A percentile compares a stretch with the other conserved stretches of the same genome.
Evolutionary conservation across 2,329 filamentous ascomycete genomes (phyloP).

Genomic region (Trichoderma semiorbis): DNA sequence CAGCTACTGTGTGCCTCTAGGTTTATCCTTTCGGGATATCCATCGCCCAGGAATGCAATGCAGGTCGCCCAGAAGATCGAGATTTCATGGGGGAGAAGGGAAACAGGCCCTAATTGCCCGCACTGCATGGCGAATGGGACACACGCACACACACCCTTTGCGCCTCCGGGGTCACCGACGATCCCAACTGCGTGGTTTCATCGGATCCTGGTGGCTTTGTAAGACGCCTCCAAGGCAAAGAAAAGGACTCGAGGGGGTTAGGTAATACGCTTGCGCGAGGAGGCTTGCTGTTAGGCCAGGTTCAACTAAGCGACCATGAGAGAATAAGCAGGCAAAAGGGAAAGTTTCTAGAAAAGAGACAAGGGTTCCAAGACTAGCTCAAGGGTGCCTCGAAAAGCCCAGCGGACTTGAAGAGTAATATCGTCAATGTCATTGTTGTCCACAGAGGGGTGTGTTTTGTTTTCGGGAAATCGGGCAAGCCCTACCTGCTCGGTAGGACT

Average conservation of each 20-base stretch:
- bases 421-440: not conserved
- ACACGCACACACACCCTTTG: not conserved
- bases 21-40: not conserved
- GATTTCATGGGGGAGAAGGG: not conserved
- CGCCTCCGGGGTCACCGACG: slow-evolving; percentile 7
- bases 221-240: slow-evolving; percentile 6
- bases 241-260: not conserved
- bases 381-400: not conserved
- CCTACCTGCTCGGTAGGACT: not conserved
- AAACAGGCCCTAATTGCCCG: not conserved
- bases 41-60: not conserved
- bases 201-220: not conserved
- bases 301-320: not conserved
- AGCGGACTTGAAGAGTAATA: not conserved
- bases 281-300: not conserved
- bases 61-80: not conserved
- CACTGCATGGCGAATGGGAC: not conserved
- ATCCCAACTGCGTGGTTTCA: slow-evolving; percentile 6
- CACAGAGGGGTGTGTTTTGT: not conserved
- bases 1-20: not conserved
- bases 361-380: not conserved
- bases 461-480: not conserved
- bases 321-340: slow-evolving; percentile 6
- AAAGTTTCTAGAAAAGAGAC: slow-evolving; percentile 7
- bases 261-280: not conserved